Conservation (phyloP, 495 filamentous ascomycete species). For the Xylaria palmicola region DNA sequence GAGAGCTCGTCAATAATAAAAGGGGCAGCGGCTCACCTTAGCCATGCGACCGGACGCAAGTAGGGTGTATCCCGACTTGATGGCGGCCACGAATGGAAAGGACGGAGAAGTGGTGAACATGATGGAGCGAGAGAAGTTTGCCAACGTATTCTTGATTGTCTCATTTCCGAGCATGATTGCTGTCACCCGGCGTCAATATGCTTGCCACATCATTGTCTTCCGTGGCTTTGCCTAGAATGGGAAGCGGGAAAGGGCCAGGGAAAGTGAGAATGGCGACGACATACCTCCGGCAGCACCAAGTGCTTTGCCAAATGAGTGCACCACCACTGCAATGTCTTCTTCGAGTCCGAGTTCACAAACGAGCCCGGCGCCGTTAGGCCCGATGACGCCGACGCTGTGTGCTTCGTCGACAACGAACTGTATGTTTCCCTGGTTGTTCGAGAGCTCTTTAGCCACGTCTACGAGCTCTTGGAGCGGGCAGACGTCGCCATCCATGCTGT, state of each 20-base stretch:
- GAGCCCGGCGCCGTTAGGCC: constrained; percentile 54
- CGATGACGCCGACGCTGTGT: constrained; percentile 60
- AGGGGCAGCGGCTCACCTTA: background rate
- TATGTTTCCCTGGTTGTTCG: constrained; percentile 38
- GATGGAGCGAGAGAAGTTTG: constrained; percentile 1
- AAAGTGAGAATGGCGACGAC: too few species aligned
- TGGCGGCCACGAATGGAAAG: background rate
- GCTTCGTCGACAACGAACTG: constrained; percentile 67
- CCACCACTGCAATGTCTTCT: constrained; percentile 53
- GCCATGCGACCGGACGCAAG: background rate
- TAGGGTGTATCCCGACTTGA: background rate
- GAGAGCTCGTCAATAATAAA: background rate
- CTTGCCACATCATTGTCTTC: too few species aligned
- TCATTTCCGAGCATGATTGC: constrained; percentile 8
- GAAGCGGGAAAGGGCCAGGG: too few species aligned
- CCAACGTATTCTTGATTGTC: background rate
- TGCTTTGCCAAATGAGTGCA: constrained; percentile 59
- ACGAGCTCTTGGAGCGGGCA: constrained; percentile 58
- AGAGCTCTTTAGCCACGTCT: constrained; percentile 46
- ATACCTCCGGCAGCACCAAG: constrained; percentile 60
- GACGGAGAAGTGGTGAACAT: constrained; percentile 3
- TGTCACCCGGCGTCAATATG: too few species aligned
- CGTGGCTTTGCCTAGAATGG: too few species aligned
- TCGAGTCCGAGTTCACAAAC: constrained; percentile 59
- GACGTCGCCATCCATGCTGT: constrained; percentile 71